These are phyloP conservation scores for Hygrophila difformis DNA, from an alignment of 257 asterid genomes.

Conservation along the genomic window DNA sequence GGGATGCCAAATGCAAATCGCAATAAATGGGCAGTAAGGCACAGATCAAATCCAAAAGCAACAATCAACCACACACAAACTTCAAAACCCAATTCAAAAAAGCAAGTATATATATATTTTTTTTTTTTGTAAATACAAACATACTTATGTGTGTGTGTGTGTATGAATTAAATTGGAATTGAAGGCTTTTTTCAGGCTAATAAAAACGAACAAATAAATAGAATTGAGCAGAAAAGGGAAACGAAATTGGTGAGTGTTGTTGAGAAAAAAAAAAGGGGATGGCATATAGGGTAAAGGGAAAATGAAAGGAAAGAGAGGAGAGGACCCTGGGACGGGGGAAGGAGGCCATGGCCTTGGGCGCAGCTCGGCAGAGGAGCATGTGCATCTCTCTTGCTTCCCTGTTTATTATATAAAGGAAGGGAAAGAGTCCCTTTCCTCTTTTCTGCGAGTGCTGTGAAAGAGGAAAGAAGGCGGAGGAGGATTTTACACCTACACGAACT, in stretches of 20 bases:
- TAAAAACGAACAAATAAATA: too few species aligned
- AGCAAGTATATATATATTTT: too few species aligned
- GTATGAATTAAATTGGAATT: too few species aligned
- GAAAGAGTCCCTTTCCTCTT: background rate
- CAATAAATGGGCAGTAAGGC: too few species aligned
- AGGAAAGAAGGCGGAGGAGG: background rate
- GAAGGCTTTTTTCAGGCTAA: too few species aligned
- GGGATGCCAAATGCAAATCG: background rate
- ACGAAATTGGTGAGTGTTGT: background rate
- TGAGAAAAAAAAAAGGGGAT: background rate
- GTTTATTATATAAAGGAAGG: too few species aligned
- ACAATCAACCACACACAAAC: too few species aligned
- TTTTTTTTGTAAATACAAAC: too few species aligned
- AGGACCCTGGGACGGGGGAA: slow-evolving; percentile 41
- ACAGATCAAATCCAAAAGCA: too few species aligned
- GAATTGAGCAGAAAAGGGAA: background rate
- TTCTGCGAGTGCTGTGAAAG: background rate
- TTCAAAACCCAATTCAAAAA: too few species aligned
- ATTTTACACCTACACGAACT: too few species aligned
- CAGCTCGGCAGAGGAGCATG: slow-evolving; percentile 31
- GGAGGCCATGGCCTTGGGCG: slow-evolving; percentile 46
- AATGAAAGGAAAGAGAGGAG: background rate
- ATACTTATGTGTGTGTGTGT: too few species aligned
- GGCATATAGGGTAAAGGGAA: background rate
- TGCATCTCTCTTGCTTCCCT: slow-evolving; percentile 31